Conservation (phyloP, 768 basidiomycete genomes). For the Hygrophorus pudorinus region DNA sequence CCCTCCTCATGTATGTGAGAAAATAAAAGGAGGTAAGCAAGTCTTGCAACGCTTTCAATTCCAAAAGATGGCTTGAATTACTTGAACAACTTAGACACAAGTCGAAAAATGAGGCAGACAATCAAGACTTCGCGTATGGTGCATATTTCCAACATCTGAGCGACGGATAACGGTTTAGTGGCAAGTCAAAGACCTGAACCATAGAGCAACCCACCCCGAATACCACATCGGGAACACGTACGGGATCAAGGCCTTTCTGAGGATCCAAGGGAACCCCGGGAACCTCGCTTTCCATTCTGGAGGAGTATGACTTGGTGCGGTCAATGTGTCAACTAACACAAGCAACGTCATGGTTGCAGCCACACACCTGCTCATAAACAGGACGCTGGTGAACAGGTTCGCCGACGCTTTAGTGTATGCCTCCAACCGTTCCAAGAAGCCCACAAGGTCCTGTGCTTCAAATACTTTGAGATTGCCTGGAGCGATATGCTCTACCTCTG, state of each 20-base stretch:
- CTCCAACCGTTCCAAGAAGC: constrained; percentile 18
- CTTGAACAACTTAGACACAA: too few species aligned
- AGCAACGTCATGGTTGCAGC: not conserved
- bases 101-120: too few species aligned
- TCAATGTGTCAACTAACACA: too few species aligned
- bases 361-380: constrained; percentile 26
- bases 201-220: constrained; percentile 26
- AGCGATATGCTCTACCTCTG: constrained; percentile 25
- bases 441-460: constrained; percentile 17
- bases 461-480: constrained; percentile 23
- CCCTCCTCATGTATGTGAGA: too few species aligned
- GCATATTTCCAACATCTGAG: constrained; percentile 29
- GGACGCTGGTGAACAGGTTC: constrained; percentile 22
- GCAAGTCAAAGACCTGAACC: not conserved
- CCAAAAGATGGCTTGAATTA: too few species aligned
- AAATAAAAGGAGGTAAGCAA: too few species aligned
- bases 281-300: constrained; percentile 25
- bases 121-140: constrained; percentile 22
- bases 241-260: constrained; percentile 26
- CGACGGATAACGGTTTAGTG: not conserved
- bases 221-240: constrained; percentile 24
- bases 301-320: constrained; percentile 29
- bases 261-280: constrained; percentile 28
- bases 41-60: too few species aligned
- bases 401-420: constrained; percentile 23